Evolutionary conservation across 805 yeast genomes (phyloP).

Genomic region (Scheffersomyces ergatensis): DNA sequence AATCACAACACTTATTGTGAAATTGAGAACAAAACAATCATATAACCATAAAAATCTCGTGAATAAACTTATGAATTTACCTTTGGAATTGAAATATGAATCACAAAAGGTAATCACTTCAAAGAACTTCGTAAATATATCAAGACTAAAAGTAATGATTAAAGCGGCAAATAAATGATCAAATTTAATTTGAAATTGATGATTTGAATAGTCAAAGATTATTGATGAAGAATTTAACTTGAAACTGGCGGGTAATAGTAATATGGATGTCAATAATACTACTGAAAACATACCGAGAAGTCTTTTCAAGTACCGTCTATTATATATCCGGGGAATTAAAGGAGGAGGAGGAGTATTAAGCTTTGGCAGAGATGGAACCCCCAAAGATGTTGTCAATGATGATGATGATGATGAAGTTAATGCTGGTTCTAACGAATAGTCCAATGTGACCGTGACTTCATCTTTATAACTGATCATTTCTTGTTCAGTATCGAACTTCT

Average conservation of each 20-base stretch:
- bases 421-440: background rate
- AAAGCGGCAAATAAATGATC: constrained; percentile 24
- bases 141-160: constrained; percentile 10
- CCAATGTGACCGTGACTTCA: background rate
- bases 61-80: constrained; percentile 10
- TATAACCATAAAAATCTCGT: constrained; percentile 22
- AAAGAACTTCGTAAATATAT: constrained; percentile 9
- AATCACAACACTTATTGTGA: constrained; percentile 10
- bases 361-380: too few species aligned
- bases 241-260: constrained; percentile 10
- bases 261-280: background rate
- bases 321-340: background rate
- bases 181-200: constrained; percentile 12
- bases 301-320: background rate
- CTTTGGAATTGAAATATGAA: constrained; percentile 10
- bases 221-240: constrained; percentile 20
- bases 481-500: background rate
- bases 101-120: constrained; percentile 11
- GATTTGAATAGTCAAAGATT: constrained; percentile 4
- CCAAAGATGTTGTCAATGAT: too few species aligned
- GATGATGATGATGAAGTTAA: background rate
- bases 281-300: background rate
- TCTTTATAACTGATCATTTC: background rate
- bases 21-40: constrained; percentile 12
- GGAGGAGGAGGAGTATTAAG: too few species aligned